Base-by-base conservation (phyloP, 1,284 basidiomycete genomes). In the Pholiota adiposa region DNA sequence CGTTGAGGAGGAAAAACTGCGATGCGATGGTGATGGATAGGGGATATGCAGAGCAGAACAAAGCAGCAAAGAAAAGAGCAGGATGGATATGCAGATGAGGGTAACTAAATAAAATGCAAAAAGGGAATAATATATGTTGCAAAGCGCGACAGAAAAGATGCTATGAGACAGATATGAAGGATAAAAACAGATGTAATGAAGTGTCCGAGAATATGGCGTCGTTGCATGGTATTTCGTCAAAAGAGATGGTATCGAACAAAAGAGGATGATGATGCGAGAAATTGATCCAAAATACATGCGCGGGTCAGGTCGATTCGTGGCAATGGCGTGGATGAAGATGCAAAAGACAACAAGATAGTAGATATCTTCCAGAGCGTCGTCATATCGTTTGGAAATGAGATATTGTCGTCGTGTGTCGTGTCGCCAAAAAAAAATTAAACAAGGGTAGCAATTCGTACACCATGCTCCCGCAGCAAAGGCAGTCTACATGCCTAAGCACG, bases 401-500 rank as follows among this genome's bases (percentile, higher is more conserved):
- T 54, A 55, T 63, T 58, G 58, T 63, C 51, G 52, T 60, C 53
- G 54, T 51, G 50, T 56, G 51, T 60, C 58, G 54, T 55, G 57
- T 65, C 61, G 59, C 51, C 44, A 43, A 33, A 46, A 46, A 16
- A 16, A 46, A 27, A 46, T 14, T 3, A 46, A 27, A n/a, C n/a
- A n/a, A n/a, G n/a, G n/a, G n/a, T n/a, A n/a, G n/a, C n/a, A 21
- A 19, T 19, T 51, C 31, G 50, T 23, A 34, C 21, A 16, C 8
- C 8, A 18, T 23, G 33, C 33, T 51, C 36, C 33, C 34, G 50
- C 33, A 19, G 12, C 18, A 48, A 21, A n/a, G 25, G 29, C 48
- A 33, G 25, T 36, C 27, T 33, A 41, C 41, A 33, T 54, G 51
- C 65, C 65, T 72, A 79, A 66, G 70, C 72, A 61, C 75, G 73